phyloP scores from a whole-genome alignment of 306 rosid genomes.

The Adenanthera pavonina region DNA sequence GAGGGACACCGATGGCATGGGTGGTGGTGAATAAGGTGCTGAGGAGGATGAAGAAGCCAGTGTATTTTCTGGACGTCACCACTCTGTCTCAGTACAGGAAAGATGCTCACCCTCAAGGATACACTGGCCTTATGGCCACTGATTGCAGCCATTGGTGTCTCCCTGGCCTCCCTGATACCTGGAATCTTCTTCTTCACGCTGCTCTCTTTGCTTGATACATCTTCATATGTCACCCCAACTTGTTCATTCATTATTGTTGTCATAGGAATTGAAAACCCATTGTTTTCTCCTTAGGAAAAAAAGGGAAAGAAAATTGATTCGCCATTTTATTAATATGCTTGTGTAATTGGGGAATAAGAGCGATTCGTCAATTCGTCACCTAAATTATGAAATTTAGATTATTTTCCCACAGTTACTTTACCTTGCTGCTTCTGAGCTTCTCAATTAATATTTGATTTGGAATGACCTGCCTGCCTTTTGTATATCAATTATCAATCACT shows the following conservation, averaged over 20 bases:
- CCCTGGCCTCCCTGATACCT: constrained; percentile 95
- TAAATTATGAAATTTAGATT: constrained; percentile 50
- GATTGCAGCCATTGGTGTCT: constrained; percentile 99
- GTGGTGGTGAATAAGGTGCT: constrained; percentile 87
- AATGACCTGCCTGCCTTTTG: constrained; percentile 32
- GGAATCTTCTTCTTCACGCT: constrained; percentile 88
- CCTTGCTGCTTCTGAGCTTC: constrained; percentile 15
- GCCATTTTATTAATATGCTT: constrained; percentile 28
- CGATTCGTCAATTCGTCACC: constrained; percentile 24
- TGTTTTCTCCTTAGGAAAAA: constrained; percentile 44
- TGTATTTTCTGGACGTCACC: constrained; percentile 77
- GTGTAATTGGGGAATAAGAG: constrained; percentile 55
- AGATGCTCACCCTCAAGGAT: constrained; percentile 87
- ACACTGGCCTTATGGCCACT: constrained; percentile 59
- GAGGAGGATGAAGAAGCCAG: constrained; percentile 75
- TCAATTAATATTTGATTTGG: not conserved
- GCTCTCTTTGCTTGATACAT: constrained; percentile 60
- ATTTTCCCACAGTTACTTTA: constrained; percentile 44
- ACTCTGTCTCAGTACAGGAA: constrained; percentile 74
- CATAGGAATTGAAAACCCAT: constrained; percentile 38
- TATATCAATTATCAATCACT: not conserved
- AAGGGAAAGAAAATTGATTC: constrained; percentile 14
- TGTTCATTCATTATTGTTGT: not conserved
- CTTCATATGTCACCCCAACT: not conserved
- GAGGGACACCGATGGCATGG: constrained; percentile 86